Evolutionary conservation across 2,329 filamentous ascomycete genomes (phyloP), one percentile per base, ranked within the genome.

Genomic region (Phialemonium atrogriseum): DNA sequence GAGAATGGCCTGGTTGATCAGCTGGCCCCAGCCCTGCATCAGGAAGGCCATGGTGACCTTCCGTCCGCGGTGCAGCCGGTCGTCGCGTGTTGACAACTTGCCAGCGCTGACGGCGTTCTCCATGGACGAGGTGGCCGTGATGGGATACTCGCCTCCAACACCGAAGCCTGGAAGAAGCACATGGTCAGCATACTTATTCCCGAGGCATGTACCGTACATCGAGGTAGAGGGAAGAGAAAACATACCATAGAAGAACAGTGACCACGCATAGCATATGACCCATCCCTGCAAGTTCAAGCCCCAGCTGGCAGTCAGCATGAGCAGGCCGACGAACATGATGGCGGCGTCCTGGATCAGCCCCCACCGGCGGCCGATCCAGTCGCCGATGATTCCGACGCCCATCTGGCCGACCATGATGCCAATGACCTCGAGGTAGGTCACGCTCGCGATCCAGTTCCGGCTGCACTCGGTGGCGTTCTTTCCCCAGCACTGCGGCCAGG

Each of bases 21-120:
- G 84, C 59, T 96, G 89, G 44, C 89, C 89, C 89, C 89, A 96
- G 33, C 89, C 89, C 61, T 96, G 89, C 89, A 96, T 95, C 60
- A 96, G 61, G 67, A 96, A 96, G 36, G 89, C 88, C 57, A 82
- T 86, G 44, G 87, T 94, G 54, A 95, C 89, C 59, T 94, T 94
- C 52, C 89, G 84, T 42, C 89, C 89, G 61, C 89, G 86, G 66
- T 96, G 89, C 32, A 96, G 77, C 54, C 89, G 85, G 56, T 96
- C 89, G 33, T 94, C 86, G 40, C 80, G 81, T 36, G 87, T 94
- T 6, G 89, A 95, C 33, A 94, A 64, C 56, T 81, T 88, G 40
- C 89, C 88, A 22, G 85, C 64, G n/a, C 84, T 77, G 27, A 88
- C 81, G 11, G 85, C 82, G 50, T 88, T 86, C 57, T 94, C 87